phyloP scores from a whole-genome alignment of 2,329 filamentous ascomycete species.

The Fusarium newnesense region DNA sequence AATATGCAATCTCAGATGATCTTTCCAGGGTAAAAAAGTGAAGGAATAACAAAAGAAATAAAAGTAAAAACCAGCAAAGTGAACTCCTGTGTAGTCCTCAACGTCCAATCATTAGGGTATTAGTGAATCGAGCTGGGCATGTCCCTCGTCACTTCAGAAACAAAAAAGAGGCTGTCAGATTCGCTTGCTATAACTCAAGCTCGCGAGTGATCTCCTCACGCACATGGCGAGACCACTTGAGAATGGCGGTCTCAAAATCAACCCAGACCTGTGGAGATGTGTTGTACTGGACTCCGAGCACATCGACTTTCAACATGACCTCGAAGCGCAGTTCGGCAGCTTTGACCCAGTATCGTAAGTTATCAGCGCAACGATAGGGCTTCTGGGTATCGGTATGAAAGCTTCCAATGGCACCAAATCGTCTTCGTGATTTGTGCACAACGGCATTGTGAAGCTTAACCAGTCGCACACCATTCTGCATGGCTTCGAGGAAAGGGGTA shows the following conservation, averaged over 20 bases:
- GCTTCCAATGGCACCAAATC: conserved; percentile 87
- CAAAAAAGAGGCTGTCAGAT: not conserved
- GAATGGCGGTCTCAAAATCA: conserved; percentile 83
- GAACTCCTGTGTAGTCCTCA: conserved; percentile 42
- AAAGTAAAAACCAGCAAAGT: conserved; percentile 26
- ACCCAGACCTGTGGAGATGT: conserved; percentile 76
- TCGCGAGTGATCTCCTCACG: conserved; percentile 85
- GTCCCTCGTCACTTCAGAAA: conserved; percentile 3
- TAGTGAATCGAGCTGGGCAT: conserved; percentile 9
- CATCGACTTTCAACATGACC: conserved; percentile 82
- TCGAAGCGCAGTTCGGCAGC: conserved; percentile 96
- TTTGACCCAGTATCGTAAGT: conserved; percentile 95
- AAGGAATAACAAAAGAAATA: conserved; percentile 9
- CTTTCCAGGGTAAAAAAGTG: conserved; percentile 19
- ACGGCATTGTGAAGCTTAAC: conserved; percentile 91
- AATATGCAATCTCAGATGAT: conserved; percentile 40
- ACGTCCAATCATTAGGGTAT: conserved; percentile 43
- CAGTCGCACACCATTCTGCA: conserved; percentile 83
- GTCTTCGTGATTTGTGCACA: conserved; percentile 83
- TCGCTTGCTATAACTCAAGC: conserved; percentile 52
- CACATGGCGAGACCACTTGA: conserved; percentile 84
- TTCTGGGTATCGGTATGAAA: conserved; percentile 95
- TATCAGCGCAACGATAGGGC: conserved; percentile 93
- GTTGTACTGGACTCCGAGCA: conserved; percentile 85
- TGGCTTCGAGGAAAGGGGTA: conserved; percentile 76